These are phyloP conservation scores for Coemansia pectinata DNA, from an alignment of 192 early-diverging fungal genomes.

Conservation along the genomic window DNA sequence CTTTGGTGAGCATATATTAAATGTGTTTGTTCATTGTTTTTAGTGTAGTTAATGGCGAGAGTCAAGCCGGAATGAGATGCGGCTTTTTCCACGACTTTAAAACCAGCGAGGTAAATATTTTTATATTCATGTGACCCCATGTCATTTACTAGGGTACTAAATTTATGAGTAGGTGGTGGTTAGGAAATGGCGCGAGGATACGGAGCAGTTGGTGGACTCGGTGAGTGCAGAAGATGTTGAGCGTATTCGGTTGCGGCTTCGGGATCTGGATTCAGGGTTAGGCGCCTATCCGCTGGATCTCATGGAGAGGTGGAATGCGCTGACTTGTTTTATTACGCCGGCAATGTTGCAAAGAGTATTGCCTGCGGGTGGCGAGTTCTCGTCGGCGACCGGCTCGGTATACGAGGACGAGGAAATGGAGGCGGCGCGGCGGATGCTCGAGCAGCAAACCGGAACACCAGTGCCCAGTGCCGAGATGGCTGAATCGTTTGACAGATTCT, in stretches of 20 bases:
- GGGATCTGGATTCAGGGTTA: constrained; percentile 75
- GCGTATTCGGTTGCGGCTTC: constrained; percentile 67
- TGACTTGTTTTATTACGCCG: constrained; percentile 68
- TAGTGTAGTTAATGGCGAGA: constrained; percentile 39
- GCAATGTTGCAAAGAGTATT: constrained; percentile 49
- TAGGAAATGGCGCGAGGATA: constrained; percentile 72
- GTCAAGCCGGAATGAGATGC: constrained; percentile 58
- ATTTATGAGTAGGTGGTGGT: constrained; percentile 66
- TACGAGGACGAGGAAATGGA: constrained; percentile 66
- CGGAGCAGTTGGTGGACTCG: constrained; percentile 67
- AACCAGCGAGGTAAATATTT: constrained; percentile 51
- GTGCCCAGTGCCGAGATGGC: background rate
- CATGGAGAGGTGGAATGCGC: constrained; percentile 70
- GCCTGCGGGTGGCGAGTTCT: constrained; percentile 53
- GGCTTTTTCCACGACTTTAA: constrained; percentile 78
- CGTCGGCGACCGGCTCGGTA: constrained; percentile 48
- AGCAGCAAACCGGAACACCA: background rate
- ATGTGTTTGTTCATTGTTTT: background rate
- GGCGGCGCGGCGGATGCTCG: constrained; percentile 14
- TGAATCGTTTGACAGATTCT: constrained; percentile 21
- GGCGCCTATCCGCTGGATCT: constrained; percentile 80
- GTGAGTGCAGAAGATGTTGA: constrained; percentile 65
- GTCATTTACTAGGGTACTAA: constrained; percentile 12
- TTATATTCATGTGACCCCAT: no score
- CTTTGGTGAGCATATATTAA: constrained; percentile 5